phyloP scores from a whole-genome alignment of 2,329 filamentous ascomycete species.

The Zymoseptoria brevis region DNA sequence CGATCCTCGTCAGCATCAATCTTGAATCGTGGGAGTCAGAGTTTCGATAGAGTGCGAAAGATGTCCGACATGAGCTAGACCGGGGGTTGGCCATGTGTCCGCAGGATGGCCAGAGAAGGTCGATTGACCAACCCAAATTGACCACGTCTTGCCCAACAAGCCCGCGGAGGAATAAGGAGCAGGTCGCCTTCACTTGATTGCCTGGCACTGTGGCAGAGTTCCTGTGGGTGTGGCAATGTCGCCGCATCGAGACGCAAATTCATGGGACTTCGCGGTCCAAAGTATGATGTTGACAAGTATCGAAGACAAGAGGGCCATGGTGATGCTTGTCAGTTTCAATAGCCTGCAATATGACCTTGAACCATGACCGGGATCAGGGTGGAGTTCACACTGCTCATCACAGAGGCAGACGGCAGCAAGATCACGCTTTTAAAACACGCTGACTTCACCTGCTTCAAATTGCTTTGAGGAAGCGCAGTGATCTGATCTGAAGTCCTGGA shows the following conservation, averaged over 20 bases:
- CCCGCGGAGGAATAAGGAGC: neutral
- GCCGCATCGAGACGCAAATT: neutral
- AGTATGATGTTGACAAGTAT: too few relatives aligned
- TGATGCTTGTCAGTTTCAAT: neutral
- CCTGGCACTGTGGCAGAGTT: too few relatives aligned
- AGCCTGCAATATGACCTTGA: neutral
- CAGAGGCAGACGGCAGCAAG: neutral
- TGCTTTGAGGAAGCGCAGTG: too few relatives aligned
- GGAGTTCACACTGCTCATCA: conserved; percentile 6
- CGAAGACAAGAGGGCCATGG: neutral
- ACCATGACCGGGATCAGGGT: neutral
- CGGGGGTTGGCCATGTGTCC: neutral
- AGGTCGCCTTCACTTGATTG: neutral
- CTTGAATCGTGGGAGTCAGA: neutral
- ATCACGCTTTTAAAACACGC: neutral
- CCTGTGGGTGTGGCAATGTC: too few relatives aligned
- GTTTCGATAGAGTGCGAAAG: neutral
- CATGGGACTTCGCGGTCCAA: too few relatives aligned
- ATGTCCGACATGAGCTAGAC: neutral
- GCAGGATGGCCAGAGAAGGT: neutral
- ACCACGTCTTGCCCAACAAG: neutral
- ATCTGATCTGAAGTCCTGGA: too few relatives aligned
- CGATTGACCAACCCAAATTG: neutral
- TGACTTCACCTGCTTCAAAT: neutral
- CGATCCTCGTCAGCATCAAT: neutral